Conservation (phyloP, 1,139 yeast genomes). For the Blastobotrys serpentis region DNA sequence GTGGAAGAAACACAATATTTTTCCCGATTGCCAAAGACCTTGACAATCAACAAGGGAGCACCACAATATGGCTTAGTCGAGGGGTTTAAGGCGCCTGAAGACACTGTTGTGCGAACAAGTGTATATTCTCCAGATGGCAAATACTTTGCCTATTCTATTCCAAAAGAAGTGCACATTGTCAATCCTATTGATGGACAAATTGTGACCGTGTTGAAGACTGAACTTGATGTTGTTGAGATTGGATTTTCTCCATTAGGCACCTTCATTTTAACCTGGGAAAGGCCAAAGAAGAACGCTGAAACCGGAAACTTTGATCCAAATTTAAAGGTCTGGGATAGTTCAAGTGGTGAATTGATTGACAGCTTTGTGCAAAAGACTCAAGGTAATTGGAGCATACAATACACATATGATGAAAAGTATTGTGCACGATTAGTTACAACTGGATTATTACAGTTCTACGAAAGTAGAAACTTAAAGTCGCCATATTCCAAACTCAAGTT, state of each 20-base stretch:
- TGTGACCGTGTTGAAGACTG: constrained; percentile 48
- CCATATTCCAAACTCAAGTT: constrained; percentile 63
- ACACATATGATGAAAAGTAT: constrained; percentile 71
- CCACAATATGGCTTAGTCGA: constrained; percentile 19
- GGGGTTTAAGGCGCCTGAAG: constrained; percentile 18
- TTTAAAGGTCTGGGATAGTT: constrained; percentile 65
- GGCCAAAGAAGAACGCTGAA: constrained; percentile 60
- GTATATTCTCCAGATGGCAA: constrained; percentile 49
- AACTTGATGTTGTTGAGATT: constrained; percentile 68
- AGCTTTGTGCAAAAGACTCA: constrained; percentile 81
- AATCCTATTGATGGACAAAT: constrained; percentile 53
- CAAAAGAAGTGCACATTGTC: constrained; percentile 48
- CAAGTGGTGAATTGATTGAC: constrained; percentile 50
- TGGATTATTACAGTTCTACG: constrained; percentile 69
- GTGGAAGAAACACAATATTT: constrained; percentile 9
- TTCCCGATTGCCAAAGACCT: constrained; percentile 21
- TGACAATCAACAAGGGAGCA: constrained; percentile 19
- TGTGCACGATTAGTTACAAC: constrained; percentile 57
- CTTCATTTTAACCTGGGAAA: constrained; percentile 85
- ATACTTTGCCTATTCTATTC: constrained; percentile 49
- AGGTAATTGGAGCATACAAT: constrained; percentile 89
- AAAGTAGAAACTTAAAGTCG: constrained; percentile 52
- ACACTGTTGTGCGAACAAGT: constrained; percentile 38
- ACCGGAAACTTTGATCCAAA: constrained; percentile 71
- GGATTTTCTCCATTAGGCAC: constrained; percentile 88